Conservation (phyloP, 108 stramenopile genomes). For the Parmales sp. region DNA sequence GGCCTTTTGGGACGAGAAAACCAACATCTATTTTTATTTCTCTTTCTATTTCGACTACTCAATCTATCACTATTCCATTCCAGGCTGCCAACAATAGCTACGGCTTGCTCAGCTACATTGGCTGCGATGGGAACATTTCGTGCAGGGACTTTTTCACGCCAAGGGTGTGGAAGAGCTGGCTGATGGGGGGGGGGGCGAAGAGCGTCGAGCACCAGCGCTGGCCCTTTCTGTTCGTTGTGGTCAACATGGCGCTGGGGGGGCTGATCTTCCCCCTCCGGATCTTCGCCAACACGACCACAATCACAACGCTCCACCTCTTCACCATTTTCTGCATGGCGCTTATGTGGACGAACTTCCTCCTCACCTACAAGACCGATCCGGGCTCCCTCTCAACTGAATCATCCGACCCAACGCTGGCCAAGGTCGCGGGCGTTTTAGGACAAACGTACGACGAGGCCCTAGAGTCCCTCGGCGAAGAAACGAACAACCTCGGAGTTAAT, state of each 20-base stretch:
- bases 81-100: conserved; percentile 22
- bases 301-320: conserved; percentile 25
- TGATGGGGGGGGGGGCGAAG: background rate
- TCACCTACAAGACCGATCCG: conserved; percentile 55
- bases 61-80: too few species aligned
- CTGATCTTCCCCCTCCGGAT: conserved; percentile 30
- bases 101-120: conserved; percentile 22
- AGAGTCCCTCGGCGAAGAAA: conserved; percentile 48
- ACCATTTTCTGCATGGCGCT: conserved; percentile 33
- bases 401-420: conserved; percentile 19
- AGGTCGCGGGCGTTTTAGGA: background rate
- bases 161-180: conserved; percentile 57
- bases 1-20: background rate
- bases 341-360: conserved; percentile 52
- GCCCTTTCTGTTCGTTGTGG: conserved; percentile 59
- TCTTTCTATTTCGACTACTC: too few species aligned
- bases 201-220: conserved; percentile 40
- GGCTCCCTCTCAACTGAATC: conserved; percentile 42
- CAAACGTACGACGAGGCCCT: conserved; percentile 55
- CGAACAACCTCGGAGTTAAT: background rate
- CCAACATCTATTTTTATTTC: too few species aligned
- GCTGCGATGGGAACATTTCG: conserved; percentile 18
- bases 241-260: conserved; percentile 32
- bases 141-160: conserved; percentile 32
- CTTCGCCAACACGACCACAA: background rate